A percentile compares a stretch with the other conserved stretches of the same genome.
phyloP scores from a whole-genome alignment of 1,139 yeast genomes.

The Lodderomyces oxycetoniae region DNA sequence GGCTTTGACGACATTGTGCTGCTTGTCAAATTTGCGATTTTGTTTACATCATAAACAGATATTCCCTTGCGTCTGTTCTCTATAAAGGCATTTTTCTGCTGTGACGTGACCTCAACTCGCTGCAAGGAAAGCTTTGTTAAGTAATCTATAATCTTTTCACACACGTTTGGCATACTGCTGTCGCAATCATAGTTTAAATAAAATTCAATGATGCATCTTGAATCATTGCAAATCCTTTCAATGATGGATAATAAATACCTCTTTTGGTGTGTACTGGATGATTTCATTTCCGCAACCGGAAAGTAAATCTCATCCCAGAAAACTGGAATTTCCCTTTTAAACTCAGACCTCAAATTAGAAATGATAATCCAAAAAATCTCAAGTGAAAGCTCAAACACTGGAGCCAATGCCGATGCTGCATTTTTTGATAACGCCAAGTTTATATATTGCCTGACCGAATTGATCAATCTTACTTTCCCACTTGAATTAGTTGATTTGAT shows the following conservation, averaged over 20 bases:
- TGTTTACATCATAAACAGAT: slow-evolving; percentile 69
- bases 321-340: slow-evolving; percentile 90
- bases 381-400: slow-evolving; percentile 85
- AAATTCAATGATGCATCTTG: slow-evolving; percentile 85
- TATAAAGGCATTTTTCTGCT: slow-evolving; percentile 61
- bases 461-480: slow-evolving; percentile 61
- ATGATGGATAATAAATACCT: slow-evolving; percentile 76
- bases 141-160: slow-evolving; percentile 76
- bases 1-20: slow-evolving; percentile 58
- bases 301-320: slow-evolving; percentile 90
- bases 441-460: slow-evolving; percentile 79
- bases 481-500: slow-evolving; percentile 54
- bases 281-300: slow-evolving; percentile 88
- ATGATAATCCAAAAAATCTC: slow-evolving; percentile 91
- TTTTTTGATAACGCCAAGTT: slow-evolving; percentile 82
- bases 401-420: slow-evolving; percentile 88
- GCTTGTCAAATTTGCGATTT: slow-evolving; percentile 73
- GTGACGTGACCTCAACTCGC: slow-evolving; percentile 65
- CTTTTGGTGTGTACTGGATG: slow-evolving; percentile 90
- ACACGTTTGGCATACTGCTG: slow-evolving; percentile 72
- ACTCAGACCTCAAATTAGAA: slow-evolving; percentile 77
- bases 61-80: slow-evolving; percentile 59
- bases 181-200: slow-evolving; percentile 96
- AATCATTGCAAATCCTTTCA: slow-evolving; percentile 79
- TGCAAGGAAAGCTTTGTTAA: slow-evolving; percentile 69